A percentile compares a stretch with the other conserved stretches of the same genome.
Evolutionary conservation across 2,329 filamentous ascomycete genomes (phyloP).

Genomic region (Penicillium sclerotigenum): DNA sequence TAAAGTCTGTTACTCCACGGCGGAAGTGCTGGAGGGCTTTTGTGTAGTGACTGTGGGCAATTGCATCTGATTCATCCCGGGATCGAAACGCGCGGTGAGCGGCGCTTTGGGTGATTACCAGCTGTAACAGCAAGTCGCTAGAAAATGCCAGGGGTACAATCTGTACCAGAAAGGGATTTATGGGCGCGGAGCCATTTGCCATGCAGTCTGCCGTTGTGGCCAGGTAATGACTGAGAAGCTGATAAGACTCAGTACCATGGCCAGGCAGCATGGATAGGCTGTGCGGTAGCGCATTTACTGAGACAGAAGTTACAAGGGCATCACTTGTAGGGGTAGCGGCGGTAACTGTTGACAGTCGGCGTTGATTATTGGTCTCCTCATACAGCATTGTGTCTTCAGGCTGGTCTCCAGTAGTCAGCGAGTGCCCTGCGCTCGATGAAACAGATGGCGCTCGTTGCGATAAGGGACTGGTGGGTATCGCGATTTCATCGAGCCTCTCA

Average conservation of each 20-base stretch:
- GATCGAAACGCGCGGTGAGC: constrained; percentile 32
- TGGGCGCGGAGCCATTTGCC: constrained; percentile 48
- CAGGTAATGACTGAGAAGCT: constrained; percentile 48
- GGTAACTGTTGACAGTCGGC: not conserved
- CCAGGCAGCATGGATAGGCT: constrained; percentile 31
- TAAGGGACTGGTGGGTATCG: constrained; percentile 5
- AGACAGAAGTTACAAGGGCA: not conserved
- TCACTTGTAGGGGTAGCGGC: not conserved
- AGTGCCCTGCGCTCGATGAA: constrained; percentile 15
- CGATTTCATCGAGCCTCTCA: constrained; percentile 8
- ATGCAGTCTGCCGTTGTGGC: constrained; percentile 47
- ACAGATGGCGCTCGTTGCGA: constrained; percentile 17
- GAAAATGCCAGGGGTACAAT: constrained; percentile 48
- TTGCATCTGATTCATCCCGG: constrained; percentile 28
- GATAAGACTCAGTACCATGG: constrained; percentile 28
- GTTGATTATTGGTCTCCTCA: not conserved
- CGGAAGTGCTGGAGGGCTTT: constrained; percentile 31
- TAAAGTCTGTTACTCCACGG: constrained; percentile 29
- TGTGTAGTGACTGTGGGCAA: constrained; percentile 31
- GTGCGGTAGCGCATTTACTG: constrained; percentile 21
- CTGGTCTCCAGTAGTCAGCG: constrained; percentile 3
- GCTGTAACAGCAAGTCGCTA: constrained; percentile 46
- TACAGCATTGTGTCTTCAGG: not conserved
- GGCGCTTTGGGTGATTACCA: constrained; percentile 46
- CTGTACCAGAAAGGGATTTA: constrained; percentile 49